Evolutionary conservation across 2,329 filamentous ascomycete genomes (phyloP).

Genomic region (Mariannaea sp.): DNA sequence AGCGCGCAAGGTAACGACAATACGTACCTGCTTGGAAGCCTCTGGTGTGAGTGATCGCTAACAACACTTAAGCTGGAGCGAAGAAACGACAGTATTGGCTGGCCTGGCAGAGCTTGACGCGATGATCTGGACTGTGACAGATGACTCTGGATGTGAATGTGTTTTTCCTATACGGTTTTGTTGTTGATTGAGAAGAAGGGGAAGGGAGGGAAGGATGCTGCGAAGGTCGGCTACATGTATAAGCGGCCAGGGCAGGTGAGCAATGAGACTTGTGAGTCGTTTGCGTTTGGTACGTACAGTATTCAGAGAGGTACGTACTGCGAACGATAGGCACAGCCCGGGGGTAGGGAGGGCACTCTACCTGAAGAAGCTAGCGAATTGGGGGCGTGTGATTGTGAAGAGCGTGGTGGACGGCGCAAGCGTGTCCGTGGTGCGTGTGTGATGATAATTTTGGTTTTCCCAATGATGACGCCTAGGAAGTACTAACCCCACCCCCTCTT

Average conservation of each 20-base stretch:
- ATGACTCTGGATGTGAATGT: slow-evolving; percentile 59
- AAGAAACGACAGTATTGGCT: slow-evolving; percentile 37
- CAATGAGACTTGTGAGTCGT: slow-evolving; percentile 30
- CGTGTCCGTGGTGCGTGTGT: too few relatives aligned
- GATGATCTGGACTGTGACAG: slow-evolving; percentile 66
- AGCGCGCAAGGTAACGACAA: slow-evolving; percentile 13
- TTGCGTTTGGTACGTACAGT: slow-evolving; percentile 29
- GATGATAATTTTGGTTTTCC: slow-evolving; percentile 11
- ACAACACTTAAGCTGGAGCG: slow-evolving; percentile 34
- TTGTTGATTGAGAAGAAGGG: slow-evolving; percentile 53
- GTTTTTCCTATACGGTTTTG: slow-evolving; percentile 56
- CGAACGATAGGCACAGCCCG: slow-evolving; percentile 28
- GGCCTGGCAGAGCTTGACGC: slow-evolving; percentile 53
- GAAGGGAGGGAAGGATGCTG: slow-evolving; percentile 42
- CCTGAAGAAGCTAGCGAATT: slow-evolving; percentile 9
- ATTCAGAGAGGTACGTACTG: slow-evolving; percentile 16
- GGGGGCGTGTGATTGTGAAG: slow-evolving; percentile 14
- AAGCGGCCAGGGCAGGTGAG: slow-evolving; percentile 34
- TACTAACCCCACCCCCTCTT: neutral
- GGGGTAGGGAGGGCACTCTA: slow-evolving; percentile 22
- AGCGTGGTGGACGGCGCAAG: neutral
- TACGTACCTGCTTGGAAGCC: slow-evolving; percentile 44
- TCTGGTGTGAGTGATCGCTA: slow-evolving; percentile 32
- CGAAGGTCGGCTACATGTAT: slow-evolving; percentile 36
- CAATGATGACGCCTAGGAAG: neutral